These are phyloP conservation scores for Xylaria sp. DNA, from an alignment of 2,329 filamentous ascomycete species.

Conservation along the genomic window DNA sequence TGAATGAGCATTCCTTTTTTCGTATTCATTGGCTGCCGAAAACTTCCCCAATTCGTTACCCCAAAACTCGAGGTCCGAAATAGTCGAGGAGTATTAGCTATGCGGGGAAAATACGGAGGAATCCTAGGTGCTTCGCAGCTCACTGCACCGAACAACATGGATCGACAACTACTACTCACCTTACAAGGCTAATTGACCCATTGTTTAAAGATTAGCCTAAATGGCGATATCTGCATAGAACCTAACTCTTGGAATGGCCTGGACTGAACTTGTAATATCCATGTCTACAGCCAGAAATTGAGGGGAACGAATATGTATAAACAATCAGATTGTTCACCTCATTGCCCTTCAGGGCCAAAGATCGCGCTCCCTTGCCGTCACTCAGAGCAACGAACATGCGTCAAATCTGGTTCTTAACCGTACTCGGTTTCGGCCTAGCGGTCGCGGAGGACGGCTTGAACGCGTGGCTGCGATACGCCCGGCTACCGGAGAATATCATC, in stretches of 20 bases:
- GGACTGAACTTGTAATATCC: slow-evolving; percentile 2
- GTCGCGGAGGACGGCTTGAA: slow-evolving; percentile 69
- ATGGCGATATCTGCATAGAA: slow-evolving; percentile 15
- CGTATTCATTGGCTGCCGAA: neutral
- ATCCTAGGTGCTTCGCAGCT: slow-evolving; percentile 24
- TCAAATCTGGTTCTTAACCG: slow-evolving; percentile 45
- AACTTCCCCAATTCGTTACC: slow-evolving; percentile 16
- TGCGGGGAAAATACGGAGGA: slow-evolving; percentile 31
- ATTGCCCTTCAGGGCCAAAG: neutral
- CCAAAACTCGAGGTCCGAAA: neutral
- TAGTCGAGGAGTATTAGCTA: neutral
- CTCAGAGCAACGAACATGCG: slow-evolving; percentile 43
- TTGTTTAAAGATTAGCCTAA: slow-evolving; percentile 36
- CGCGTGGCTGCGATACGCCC: slow-evolving; percentile 74
- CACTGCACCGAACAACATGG: slow-evolving; percentile 28
- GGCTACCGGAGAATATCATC: slow-evolving; percentile 54
- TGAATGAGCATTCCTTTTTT: neutral
- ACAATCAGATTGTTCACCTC: slow-evolving; percentile 13
- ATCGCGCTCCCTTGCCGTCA: neutral
- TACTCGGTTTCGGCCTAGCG: slow-evolving; percentile 50
- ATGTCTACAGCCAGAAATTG: neutral
- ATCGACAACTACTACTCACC: slow-evolving; percentile 2
- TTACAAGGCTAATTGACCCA: slow-evolving; percentile 25
- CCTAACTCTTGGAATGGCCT: slow-evolving; percentile 2
- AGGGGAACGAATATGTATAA: slow-evolving; percentile 26